phyloP scores from a whole-genome alignment of 352 stramenopile species.

The Phytophthora vignae region DNA sequence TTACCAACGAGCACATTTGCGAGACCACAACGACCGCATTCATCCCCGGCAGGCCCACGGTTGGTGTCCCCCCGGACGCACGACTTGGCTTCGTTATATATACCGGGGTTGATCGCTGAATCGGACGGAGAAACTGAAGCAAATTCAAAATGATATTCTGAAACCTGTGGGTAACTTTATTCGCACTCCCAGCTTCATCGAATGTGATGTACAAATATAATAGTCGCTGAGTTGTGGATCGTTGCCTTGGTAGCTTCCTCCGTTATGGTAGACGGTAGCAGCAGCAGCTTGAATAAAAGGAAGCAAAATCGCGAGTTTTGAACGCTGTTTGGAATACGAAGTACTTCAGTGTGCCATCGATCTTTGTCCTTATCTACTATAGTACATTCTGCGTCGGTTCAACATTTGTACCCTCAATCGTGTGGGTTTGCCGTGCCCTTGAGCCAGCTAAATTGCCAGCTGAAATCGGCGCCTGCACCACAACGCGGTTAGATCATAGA shows the following conservation, averaged over 20 bases:
- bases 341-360: too few relatives aligned
- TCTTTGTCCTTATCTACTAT: neutral
- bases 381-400: neutral
- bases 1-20: neutral
- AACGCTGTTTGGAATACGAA: too few relatives aligned
- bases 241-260: too few relatives aligned
- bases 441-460: conserved; percentile 29
- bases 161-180: neutral
- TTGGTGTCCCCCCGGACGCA: conserved; percentile 36
- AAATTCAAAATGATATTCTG: neutral
- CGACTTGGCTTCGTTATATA: conserved; percentile 33
- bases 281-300: too few relatives aligned
- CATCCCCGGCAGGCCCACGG: conserved; percentile 49
- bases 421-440: neutral
- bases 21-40: conserved; percentile 46
- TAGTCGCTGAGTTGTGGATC: too few relatives aligned
- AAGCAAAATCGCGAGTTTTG: too few relatives aligned
- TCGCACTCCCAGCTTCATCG: too few relatives aligned
- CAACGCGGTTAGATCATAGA: neutral
- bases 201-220: too few relatives aligned
- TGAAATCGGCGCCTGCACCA: conserved; percentile 32
- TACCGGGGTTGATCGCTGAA: conserved; percentile 2
- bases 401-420: neutral
- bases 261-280: too few relatives aligned
- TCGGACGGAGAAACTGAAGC: neutral